Evolutionary conservation across 352 stramenopile genomes (phyloP).

Genomic region (Phytophthora crassamura): DNA sequence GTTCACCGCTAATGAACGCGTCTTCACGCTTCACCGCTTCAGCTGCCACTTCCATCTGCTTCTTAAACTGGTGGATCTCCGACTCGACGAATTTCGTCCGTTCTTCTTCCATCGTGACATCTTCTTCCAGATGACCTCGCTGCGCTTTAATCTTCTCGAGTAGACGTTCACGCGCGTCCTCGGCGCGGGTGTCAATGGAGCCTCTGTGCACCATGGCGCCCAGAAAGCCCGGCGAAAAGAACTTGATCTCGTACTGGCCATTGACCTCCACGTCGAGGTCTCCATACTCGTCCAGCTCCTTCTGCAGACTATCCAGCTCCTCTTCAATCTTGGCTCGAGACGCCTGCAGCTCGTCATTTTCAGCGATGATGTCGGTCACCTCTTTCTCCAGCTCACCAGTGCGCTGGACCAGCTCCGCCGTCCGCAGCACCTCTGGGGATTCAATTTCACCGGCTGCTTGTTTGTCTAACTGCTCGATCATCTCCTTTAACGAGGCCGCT

Average conservation of each 20-base stretch:
- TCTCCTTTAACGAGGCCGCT: constrained; percentile 52
- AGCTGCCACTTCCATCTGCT: constrained; percentile 69
- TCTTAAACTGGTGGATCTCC: constrained; percentile 71
- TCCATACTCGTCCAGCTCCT: constrained; percentile 68
- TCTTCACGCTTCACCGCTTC: constrained; percentile 75
- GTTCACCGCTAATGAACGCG: constrained; percentile 82
- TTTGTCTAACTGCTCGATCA: constrained; percentile 67
- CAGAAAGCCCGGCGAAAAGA: constrained; percentile 76
- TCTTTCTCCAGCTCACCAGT: constrained; percentile 73
- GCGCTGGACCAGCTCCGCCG: constrained; percentile 56
- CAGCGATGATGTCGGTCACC: constrained; percentile 70
- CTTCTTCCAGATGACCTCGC: constrained; percentile 57
- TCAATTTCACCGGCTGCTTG: constrained; percentile 65
- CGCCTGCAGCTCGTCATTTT: constrained; percentile 73
- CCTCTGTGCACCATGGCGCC: constrained; percentile 63
- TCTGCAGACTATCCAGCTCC: constrained; percentile 62
- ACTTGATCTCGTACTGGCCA: constrained; percentile 58
- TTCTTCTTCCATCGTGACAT: constrained; percentile 69
- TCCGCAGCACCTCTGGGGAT: constrained; percentile 69
- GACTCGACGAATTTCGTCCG: constrained; percentile 58
- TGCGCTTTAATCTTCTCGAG: constrained; percentile 66
- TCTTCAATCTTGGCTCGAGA: constrained; percentile 60
- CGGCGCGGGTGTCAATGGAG: constrained; percentile 66
- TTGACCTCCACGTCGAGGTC: constrained; percentile 58
- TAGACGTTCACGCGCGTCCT: constrained; percentile 65